Evolutionary conservation across 805 yeast species (phyloP).

Genomic region (Saccharomycopsis olivae): DNA sequence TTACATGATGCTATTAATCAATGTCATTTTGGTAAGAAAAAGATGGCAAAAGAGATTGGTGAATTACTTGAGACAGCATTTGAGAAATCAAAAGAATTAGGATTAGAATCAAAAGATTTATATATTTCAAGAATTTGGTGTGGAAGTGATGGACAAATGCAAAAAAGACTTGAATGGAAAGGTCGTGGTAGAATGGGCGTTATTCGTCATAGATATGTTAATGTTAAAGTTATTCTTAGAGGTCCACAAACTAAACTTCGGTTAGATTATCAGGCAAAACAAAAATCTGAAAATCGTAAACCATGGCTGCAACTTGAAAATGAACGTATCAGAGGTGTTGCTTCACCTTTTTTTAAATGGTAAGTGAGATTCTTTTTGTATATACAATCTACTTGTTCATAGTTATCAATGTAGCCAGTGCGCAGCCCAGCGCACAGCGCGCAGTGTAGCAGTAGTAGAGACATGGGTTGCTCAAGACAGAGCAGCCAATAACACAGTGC

Average conservation of each 20-base stretch:
- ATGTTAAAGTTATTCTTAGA: conserved; percentile 68
- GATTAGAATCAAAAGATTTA: conserved; percentile 48
- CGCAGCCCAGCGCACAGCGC: too few species aligned
- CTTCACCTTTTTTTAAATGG: conserved; percentile 49
- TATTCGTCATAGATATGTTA: conserved; percentile 65
- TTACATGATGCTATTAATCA: conserved; percentile 80
- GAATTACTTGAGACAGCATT: conserved; percentile 64
- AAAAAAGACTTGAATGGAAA: conserved; percentile 64
- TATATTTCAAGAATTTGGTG: conserved; percentile 81
- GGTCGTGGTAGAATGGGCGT: conserved; percentile 89
- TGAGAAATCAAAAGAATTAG: conserved; percentile 52
- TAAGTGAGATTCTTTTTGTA: conserved; percentile 19
- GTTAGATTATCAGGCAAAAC: conserved; percentile 45
- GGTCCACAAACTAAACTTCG: conserved; percentile 54
- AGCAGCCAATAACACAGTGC: too few species aligned
- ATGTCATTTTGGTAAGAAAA: conserved; percentile 77
- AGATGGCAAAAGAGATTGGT: conserved; percentile 69
- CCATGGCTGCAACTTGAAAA: conserved; percentile 40
- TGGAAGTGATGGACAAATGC: conserved; percentile 77
- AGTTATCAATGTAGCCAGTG: too few species aligned
- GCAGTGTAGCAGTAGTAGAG: too few species aligned
- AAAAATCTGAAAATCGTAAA: conserved; percentile 36
- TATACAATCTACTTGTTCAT: too few species aligned
- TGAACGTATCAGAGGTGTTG: conserved; percentile 36
- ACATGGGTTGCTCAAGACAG: too few species aligned